Evolutionary conservation across 768 basidiomycete genomes (phyloP).

Genomic region (Leccinum pellstonianum): DNA sequence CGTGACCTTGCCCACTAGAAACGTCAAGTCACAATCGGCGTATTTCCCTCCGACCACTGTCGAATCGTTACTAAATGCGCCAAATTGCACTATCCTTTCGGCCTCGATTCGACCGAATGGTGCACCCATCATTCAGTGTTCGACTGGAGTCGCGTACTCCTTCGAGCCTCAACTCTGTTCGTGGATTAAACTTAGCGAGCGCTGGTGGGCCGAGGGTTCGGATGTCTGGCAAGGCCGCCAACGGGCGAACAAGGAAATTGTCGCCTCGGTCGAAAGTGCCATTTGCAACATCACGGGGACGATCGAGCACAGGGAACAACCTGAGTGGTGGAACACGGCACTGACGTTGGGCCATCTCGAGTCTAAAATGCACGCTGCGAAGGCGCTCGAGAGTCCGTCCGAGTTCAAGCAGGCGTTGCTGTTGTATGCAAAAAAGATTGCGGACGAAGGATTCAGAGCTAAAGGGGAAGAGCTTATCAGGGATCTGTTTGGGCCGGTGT

Average conservation of each 20-base stretch:
- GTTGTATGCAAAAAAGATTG: conserved; percentile 79
- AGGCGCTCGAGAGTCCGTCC: conserved; percentile 70
- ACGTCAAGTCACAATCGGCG: conserved; percentile 64
- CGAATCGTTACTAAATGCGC: conserved; percentile 52
- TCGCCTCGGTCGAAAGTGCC: conserved; percentile 54
- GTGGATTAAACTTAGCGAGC: conserved; percentile 76
- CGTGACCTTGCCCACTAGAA: conserved; percentile 48
- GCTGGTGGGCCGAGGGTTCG: conserved; percentile 85
- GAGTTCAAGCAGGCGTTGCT: conserved; percentile 81
- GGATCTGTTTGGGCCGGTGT: conserved; percentile 88
- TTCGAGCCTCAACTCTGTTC: conserved; percentile 66
- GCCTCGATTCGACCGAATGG: conserved; percentile 78
- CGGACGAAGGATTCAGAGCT: conserved; percentile 82
- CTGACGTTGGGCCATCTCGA: conserved; percentile 89
- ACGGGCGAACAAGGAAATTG: conserved; percentile 51
- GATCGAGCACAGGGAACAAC: conserved; percentile 47
- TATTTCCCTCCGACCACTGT: conserved; percentile 68
- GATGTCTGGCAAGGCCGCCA: conserved; percentile 80
- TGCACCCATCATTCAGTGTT: conserved; percentile 70
- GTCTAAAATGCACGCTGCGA: conserved; percentile 71
- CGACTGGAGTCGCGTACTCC: conserved; percentile 74
- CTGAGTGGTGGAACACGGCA: conserved; percentile 81
- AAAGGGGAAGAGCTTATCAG: conserved; percentile 91
- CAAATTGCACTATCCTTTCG: conserved; percentile 60
- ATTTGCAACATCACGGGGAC: conserved; percentile 42